A percentile compares a stretch with the other conserved stretches of the same genome.
These are phyloP conservation scores for Leptographium lundbergii DNA, from an alignment of 2,329 filamentous ascomycete genomes.

Conservation along the genomic window DNA sequence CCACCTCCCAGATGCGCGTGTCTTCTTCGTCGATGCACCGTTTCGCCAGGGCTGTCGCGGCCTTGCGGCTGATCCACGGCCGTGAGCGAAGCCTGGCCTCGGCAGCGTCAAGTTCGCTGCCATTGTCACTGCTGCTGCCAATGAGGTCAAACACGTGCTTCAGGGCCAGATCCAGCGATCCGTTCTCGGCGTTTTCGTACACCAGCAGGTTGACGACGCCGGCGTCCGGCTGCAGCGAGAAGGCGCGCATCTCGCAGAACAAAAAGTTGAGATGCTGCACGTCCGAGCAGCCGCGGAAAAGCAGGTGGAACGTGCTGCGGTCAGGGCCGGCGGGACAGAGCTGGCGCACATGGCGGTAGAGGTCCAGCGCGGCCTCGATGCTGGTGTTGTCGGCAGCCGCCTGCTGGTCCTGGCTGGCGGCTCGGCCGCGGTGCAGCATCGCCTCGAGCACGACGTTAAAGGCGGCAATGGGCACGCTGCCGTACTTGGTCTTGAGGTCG, in stretches of 20 bases:
- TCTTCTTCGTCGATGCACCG: conserved; percentile 23
- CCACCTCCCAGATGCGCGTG: conserved; percentile 18
- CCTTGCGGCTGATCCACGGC: conserved; percentile 20
- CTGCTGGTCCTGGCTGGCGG: background rate
- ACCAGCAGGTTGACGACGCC: conserved; percentile 21
- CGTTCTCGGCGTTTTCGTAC: conserved; percentile 19
- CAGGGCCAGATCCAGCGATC: conserved; percentile 22
- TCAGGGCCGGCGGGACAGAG: conserved; percentile 22
- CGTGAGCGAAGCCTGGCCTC: background rate
- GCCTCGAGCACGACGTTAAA: conserved; percentile 30
- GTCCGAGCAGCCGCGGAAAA: conserved; percentile 18
- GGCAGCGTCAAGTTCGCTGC: background rate
- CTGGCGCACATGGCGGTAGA: conserved; percentile 24
- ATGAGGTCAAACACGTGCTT: conserved; percentile 18
- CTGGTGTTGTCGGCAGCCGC: background rate
- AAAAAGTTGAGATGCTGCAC: conserved; percentile 21
- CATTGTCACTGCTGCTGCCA: background rate
- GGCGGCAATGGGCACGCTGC: conserved; percentile 22
- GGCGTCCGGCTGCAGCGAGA: conserved; percentile 18
- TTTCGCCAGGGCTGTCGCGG: conserved; percentile 20
- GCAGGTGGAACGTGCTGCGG: conserved; percentile 22
- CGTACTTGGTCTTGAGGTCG: conserved; percentile 26
- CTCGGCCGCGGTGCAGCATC: conserved; percentile 6
- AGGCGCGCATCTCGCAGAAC: conserved; percentile 24
- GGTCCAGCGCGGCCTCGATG: conserved; percentile 17